Evolutionary conservation across 306 rosid genomes (phyloP), one percentile per base, ranked within the genome.

Genomic region (Mimosa pudica): DNA sequence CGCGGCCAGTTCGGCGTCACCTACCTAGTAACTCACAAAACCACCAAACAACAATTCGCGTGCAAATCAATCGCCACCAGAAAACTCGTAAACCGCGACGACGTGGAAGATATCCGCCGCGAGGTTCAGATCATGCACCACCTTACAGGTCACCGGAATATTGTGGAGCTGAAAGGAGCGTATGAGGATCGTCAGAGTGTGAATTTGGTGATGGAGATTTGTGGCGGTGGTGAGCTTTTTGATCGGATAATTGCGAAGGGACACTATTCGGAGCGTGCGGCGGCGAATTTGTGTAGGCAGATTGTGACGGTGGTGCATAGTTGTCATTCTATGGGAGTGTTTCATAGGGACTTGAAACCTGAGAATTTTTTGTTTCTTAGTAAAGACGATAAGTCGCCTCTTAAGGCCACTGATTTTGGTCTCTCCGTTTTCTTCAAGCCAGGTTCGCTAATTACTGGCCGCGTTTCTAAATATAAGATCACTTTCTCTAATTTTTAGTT

Each of bases 81-180:
- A 45, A 95, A 92, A 85, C 93, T 95, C 41, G 51, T 87, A 9
- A 81, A 85, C 84, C 86, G 82, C 12, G 98, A 92, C 57, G 98
- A 95, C 74, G 61, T 92, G 38, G 98, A 95, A 5, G 98, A 92
- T 67, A 79, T 92, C 45, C 92, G 96, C 32, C 97, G 98, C 6
- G 98, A 92, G 84, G 98, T 92, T 4, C 98, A 95, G 84, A 95
- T 95, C 89, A 95, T 95, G 98, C 94, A 95, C 85, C 98, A 95
- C 80, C 94, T 95, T 67, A 95, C 98, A 20, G 98, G 98, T 36
- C 98, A 92, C 65, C 97, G 91, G 32, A 84, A 95, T 87, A 85
- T 92, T 58, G 98, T 95, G 4, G 98, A 95, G 89, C 98, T 95
- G 54, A 86, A 81, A 45, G 98, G 91, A 18, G 97, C 97, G 5